phyloP scores from a whole-genome alignment of 2,329 filamentous ascomycete species.

The Pseudocercospora cruenta region DNA sequence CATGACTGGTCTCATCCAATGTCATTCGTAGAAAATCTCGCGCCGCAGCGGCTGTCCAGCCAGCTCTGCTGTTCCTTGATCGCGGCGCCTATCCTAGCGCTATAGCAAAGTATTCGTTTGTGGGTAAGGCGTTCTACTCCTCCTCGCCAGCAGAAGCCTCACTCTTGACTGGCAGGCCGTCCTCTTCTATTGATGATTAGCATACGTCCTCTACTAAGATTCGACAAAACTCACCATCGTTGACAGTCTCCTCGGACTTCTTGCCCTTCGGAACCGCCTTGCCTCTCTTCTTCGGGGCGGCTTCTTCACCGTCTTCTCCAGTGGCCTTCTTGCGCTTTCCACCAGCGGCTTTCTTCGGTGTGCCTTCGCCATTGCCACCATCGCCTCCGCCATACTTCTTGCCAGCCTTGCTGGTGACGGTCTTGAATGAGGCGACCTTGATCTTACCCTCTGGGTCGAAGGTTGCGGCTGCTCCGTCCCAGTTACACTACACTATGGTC shows the following conservation, averaged over 20 bases:
- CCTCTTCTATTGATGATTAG: background rate
- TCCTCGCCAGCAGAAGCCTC: background rate
- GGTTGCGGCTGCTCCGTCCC: conserved; percentile 15
- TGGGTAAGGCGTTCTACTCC: background rate
- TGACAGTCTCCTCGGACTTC: conserved; percentile 10
- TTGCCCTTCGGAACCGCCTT: conserved; percentile 4
- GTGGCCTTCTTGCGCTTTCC: conserved; percentile 19
- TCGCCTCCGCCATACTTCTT: background rate
- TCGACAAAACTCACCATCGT: conserved; percentile 9
- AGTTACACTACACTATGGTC: conserved; percentile 19
- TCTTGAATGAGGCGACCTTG: conserved; percentile 29
- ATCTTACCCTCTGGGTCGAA: conserved; percentile 26
- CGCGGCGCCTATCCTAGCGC: background rate
- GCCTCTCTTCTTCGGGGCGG: conserved; percentile 10
- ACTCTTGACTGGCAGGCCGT: background rate
- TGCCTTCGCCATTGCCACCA: background rate
- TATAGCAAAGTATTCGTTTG: background rate
- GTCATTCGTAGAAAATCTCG: background rate
- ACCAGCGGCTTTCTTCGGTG: conserved; percentile 13
- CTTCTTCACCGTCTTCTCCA: conserved; percentile 12
- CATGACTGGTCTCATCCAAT: background rate
- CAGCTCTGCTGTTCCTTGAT: background rate
- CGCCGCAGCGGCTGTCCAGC: background rate
- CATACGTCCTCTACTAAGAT: background rate
- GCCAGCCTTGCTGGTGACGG: conserved; percentile 16